phyloP scores from a whole-genome alignment of 768 basidiomycete species.

The Exsudoporus frostii region DNA sequence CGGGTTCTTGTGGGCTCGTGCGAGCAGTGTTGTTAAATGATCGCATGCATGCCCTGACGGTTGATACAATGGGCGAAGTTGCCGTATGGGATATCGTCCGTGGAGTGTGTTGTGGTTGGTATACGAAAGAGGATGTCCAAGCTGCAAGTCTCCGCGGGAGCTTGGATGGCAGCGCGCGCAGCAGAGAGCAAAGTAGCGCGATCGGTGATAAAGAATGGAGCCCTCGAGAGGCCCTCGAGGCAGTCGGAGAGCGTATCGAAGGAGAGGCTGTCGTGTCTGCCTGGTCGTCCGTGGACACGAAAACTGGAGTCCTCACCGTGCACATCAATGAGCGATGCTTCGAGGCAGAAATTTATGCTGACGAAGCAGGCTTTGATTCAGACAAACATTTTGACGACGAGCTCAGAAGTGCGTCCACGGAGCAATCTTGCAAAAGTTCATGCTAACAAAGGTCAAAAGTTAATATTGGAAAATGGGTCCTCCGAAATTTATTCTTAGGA shows the following conservation, averaged over 20 bases:
- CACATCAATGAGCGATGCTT: slow-evolving; percentile 88
- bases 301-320: slow-evolving; percentile 82
- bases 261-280: slow-evolving; percentile 83
- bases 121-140: slow-evolving; percentile 61
- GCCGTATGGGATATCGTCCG: slow-evolving; percentile 91
- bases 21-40: slow-evolving; percentile 83
- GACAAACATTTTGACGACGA: slow-evolving; percentile 73
- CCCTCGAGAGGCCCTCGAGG: slow-evolving; percentile 81
- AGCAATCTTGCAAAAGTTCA: not conserved
- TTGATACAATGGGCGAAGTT: slow-evolving; percentile 85
- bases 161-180: slow-evolving; percentile 34
- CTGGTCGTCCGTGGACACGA: slow-evolving; percentile 90
- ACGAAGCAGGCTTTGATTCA: slow-evolving; percentile 73
- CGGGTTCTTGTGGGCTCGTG: slow-evolving; percentile 79
- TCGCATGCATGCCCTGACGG: slow-evolving; percentile 83
- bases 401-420: slow-evolving; percentile 59
- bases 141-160: slow-evolving; percentile 51
- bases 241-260: slow-evolving; percentile 88
- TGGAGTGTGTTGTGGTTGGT: slow-evolving; percentile 71
- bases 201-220: slow-evolving; percentile 50
- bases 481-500: slow-evolving; percentile 78
- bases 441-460: slow-evolving; percentile 44
- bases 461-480: slow-evolving; percentile 89
- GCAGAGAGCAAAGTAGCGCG: slow-evolving; percentile 32
- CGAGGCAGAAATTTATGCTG: slow-evolving; percentile 93